These are phyloP conservation scores for Trichoderma sp. DNA, from an alignment of 2,329 filamentous ascomycete species.

Conservation along the genomic window DNA sequence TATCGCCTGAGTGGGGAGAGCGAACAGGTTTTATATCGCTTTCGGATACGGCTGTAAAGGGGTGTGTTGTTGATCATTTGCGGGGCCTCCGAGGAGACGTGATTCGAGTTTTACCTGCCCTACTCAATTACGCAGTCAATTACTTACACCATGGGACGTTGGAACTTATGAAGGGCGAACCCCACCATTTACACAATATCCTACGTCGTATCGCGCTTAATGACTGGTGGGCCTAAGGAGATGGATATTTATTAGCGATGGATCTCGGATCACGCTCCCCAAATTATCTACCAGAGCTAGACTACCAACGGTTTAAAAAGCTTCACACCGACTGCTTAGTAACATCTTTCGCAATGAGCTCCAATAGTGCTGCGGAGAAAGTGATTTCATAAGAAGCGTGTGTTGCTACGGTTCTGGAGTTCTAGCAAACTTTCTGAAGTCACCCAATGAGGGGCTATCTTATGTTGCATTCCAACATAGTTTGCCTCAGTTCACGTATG, in stretches of 20 bases:
- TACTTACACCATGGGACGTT: neutral
- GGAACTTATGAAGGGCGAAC: neutral
- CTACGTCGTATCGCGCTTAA: neutral
- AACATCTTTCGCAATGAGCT: neutral
- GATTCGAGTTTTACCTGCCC: neutral
- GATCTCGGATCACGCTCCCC: neutral
- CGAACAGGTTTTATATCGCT: neutral
- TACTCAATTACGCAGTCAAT: neutral
- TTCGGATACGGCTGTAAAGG: neutral
- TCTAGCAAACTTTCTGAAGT: neutral
- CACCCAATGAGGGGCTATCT: neutral
- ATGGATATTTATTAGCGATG: neutral
- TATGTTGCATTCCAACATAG: neutral
- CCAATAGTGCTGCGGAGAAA: neutral
- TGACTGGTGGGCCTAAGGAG: conserved; percentile 52
- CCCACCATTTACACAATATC: neutral
- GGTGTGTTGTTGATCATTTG: no score
- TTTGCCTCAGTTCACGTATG: neutral
- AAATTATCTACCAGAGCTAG: neutral
- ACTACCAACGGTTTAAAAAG: conserved; percentile 40
- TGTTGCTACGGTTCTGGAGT: neutral
- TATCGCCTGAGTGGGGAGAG: neutral
- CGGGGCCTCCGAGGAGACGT: neutral
- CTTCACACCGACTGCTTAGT: neutral
- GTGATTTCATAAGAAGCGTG: neutral